Percentiles rank a stretch among this genome's conserved stretches.
phyloP scores from a whole-genome alignment of 2,329 filamentous ascomycete species.

The Phialophora verrucosa region DNA sequence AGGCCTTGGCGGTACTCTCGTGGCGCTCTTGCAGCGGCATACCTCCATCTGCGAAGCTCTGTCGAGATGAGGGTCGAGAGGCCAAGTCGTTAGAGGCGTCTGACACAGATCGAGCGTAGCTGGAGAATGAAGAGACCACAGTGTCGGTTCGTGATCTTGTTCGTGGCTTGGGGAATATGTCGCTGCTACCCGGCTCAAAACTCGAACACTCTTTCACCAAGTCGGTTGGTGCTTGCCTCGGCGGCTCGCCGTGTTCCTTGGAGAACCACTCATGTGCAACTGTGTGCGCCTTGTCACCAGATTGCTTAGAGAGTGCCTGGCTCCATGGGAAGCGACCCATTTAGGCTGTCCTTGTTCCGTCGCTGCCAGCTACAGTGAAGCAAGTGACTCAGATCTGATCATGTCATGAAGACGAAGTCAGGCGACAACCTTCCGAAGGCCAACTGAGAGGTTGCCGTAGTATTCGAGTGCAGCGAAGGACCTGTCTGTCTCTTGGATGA shows the following conservation, averaged over 20 bases:
- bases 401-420: conserved; percentile 24
- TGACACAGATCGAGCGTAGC: conserved; percentile 27
- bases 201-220: conserved; percentile 33
- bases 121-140: conserved; percentile 28
- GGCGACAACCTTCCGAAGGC: neutral
- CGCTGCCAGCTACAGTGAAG: conserved; percentile 9
- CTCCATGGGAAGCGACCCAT: conserved; percentile 38
- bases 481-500: neutral
- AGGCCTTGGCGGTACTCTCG: conserved; percentile 45
- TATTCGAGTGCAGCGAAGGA: neutral
- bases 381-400: conserved; percentile 4
- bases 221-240: conserved; percentile 34
- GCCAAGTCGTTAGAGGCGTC: conserved; percentile 29
- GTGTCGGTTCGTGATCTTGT: conserved; percentile 36
- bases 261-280: conserved; percentile 36
- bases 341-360: conserved; percentile 10
- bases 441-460: neutral
- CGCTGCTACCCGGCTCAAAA: conserved; percentile 17
- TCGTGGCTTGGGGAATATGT: conserved; percentile 19
- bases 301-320: conserved; percentile 31
- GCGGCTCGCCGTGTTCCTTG: conserved; percentile 32
- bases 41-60: conserved; percentile 26
- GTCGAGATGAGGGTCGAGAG: conserved; percentile 31
- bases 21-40: conserved; percentile 25
- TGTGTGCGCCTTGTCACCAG: conserved; percentile 33